phyloP scores from a whole-genome alignment of 306 rosid genomes.

The Castanopsis chinensis region DNA sequence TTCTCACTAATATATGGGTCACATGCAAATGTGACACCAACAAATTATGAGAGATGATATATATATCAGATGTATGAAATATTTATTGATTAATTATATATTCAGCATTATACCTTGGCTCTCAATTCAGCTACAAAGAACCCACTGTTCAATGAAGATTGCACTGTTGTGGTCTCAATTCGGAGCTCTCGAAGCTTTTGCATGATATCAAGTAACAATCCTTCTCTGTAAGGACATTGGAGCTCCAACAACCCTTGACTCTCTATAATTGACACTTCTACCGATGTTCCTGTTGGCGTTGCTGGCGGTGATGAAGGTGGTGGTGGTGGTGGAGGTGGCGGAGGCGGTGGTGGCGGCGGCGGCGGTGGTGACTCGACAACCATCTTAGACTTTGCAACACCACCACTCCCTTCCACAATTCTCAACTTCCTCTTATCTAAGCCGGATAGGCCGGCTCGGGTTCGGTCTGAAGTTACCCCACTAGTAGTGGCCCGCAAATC shows the following conservation, averaged over 20 bases:
- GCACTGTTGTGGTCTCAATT: constrained; percentile 72
- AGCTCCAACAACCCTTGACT: constrained; percentile 83
- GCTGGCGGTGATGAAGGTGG: background rate
- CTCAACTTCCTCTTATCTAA: constrained; percentile 67
- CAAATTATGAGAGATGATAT: background rate
- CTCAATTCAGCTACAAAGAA: constrained; percentile 63
- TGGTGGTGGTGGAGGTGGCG: background rate
- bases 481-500: constrained; percentile 17
- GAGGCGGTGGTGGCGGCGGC: background rate
- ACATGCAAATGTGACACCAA: too few species aligned
- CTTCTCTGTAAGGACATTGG: constrained; percentile 72
- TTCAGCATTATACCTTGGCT: constrained; percentile 48
- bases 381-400: constrained; percentile 34
- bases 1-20: too few species aligned
- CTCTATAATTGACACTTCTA: constrained; percentile 90
- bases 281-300: constrained; percentile 32
- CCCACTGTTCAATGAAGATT: constrained; percentile 67
- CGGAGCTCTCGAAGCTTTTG: constrained; percentile 56
- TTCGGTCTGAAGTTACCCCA: constrained; percentile 15
- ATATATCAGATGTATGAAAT: too few species aligned
- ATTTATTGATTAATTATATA: too few species aligned
- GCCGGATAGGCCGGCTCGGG: background rate
- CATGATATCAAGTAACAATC: constrained; percentile 77
- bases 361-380: constrained; percentile 15
- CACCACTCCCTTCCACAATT: constrained; percentile 57